Conservation (phyloP, 768 basidiomycete genomes). For the Leccinum olivaceopallidum region DNA sequence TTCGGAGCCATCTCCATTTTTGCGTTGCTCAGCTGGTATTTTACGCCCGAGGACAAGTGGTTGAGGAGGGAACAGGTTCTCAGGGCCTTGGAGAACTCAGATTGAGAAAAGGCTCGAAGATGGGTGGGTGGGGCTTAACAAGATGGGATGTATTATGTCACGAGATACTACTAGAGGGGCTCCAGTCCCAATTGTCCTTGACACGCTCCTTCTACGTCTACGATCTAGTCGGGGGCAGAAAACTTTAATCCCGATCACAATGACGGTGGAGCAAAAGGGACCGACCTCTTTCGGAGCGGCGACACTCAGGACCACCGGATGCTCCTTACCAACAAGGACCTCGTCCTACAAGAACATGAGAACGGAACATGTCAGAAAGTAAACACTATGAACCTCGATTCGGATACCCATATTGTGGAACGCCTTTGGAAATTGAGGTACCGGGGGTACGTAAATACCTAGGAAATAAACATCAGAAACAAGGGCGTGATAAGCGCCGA, state of each 20-base stretch:
- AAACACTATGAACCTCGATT: conserved; percentile 63
- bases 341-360: conserved; percentile 52
- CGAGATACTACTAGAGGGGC: conserved; percentile 38
- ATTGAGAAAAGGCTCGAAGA: conserved; percentile 10
- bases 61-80: conserved; percentile 62
- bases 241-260: conserved; percentile 7
- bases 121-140: not conserved
- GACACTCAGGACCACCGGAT: conserved; percentile 64
- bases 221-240: conserved; percentile 43
- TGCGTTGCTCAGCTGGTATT: conserved; percentile 74
- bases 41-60: conserved; percentile 81
- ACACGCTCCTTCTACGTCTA: conserved; percentile 79
- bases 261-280: not conserved
- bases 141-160: conserved; percentile 4
- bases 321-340: conserved; percentile 62
- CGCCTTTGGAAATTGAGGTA: conserved; percentile 73
- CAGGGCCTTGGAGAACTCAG: conserved; percentile 42
- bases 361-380: conserved; percentile 1
- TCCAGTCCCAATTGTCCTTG: conserved; percentile 69
- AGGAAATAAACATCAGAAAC: conserved; percentile 9
- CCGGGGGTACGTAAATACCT: conserved; percentile 89
- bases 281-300: conserved; percentile 84
- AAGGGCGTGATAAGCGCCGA: not conserved
- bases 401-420: conserved; percentile 93
- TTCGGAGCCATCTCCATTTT: conserved; percentile 79